Percentiles rank a stretch among this genome's conserved stretches.
Conservation (phyloP, 2,329 filamentous ascomycete genomes). For the Fusarium nanum region DNA sequence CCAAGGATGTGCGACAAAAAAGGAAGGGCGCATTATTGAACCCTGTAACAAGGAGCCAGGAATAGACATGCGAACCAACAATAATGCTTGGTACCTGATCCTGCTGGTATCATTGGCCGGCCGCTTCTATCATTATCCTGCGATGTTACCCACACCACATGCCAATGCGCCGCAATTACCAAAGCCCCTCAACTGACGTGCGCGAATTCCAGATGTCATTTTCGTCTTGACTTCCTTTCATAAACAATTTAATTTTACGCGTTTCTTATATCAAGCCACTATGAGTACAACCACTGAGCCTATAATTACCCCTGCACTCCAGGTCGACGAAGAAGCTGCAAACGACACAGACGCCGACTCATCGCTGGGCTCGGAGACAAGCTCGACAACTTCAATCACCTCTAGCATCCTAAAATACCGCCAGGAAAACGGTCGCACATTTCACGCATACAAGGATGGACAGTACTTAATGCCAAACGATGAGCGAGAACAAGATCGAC, state of each 20-base stretch:
- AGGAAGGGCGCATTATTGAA: accelerated
- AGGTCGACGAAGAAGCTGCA: slow-evolving; percentile 4
- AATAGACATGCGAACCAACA: background rate
- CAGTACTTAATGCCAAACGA: slow-evolving; percentile 38
- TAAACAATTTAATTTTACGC: accelerated
- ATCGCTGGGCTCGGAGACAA: background rate
- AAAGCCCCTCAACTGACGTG: background rate
- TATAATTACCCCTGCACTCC: background rate
- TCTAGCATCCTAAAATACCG: slow-evolving; percentile 42
- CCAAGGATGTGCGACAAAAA: accelerated
- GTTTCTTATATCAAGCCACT: accelerated
- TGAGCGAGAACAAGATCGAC: slow-evolving; percentile 31
- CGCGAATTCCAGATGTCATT: background rate
- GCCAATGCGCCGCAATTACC: background rate
- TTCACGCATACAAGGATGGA: slow-evolving; percentile 47
- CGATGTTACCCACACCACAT: background rate
- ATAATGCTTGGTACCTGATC: accelerated
- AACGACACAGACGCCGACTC: slow-evolving; percentile 3
- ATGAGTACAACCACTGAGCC: background rate
- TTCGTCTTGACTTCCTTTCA: background rate
- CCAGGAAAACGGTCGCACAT: slow-evolving; percentile 46
- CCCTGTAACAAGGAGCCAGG: background rate
- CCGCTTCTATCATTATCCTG: accelerated
- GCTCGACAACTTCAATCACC: slow-evolving; percentile 38
- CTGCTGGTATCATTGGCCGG: accelerated